A percentile compares a stretch with the other conserved stretches of the same genome.
phyloP scores from a whole-genome alignment of 345 rosid species.

The Geranium rotundifolium region DNA sequence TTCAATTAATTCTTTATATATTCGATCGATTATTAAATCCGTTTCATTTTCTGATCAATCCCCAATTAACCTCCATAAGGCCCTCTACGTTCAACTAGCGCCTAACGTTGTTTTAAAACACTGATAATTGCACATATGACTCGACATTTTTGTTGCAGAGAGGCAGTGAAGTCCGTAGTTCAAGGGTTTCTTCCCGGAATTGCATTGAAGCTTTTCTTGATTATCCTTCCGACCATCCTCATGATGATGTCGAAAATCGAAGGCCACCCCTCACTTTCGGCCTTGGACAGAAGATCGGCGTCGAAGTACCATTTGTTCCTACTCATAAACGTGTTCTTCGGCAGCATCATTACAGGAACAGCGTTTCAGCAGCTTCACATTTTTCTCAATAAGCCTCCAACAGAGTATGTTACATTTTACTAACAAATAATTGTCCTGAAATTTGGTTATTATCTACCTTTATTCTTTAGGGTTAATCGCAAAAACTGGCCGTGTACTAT shows the following conservation, averaged over 20 bases:
- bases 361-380: conserved; percentile 76
- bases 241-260: conserved; percentile 86
- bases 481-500: no score
- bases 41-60: no score
- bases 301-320: conserved; percentile 67
- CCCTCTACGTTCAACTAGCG: no score
- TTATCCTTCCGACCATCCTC: conserved; percentile 65
- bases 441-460: neutral
- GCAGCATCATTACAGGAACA: conserved; percentile 78
- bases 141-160: conserved; percentile 31
- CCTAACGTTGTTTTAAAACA: no score
- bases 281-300: conserved; percentile 81
- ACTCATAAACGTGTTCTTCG: conserved; percentile 76
- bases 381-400: conserved; percentile 61
- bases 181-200: conserved; percentile 98
- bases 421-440: no score
- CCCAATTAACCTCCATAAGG: no score
- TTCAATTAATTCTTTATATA: no score
- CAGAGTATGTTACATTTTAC: conserved; percentile 43
- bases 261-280: conserved; percentile 63
- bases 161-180: conserved; percentile 51
- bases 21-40: no score
- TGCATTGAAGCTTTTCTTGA: conserved; percentile 78
- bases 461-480: no score
- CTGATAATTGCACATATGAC: neutral